Evolutionary conservation across 345 rosid species (phyloP), one percentile per base, ranked within the genome.

Genomic region (Kernera saxatilis): DNA sequence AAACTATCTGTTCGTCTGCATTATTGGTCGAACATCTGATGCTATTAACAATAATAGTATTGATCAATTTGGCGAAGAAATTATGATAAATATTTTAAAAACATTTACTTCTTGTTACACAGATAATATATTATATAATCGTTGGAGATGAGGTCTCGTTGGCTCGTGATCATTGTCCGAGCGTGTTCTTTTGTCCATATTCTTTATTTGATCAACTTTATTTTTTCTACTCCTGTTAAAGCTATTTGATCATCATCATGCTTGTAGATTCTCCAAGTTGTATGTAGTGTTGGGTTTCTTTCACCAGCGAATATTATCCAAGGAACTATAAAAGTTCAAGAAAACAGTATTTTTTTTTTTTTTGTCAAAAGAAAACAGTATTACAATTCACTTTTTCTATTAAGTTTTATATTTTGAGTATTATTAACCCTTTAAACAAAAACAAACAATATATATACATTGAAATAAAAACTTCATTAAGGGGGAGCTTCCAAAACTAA

Each of bases 201-300:
- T 75, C 79, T 75, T 75, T 69, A 75, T 62, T 62, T 69, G 67
- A 68, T 61, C 79, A 45, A 46, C 70, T 75, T 75, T 75, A 51
- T 43, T 61, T 69, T 75, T 68, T 41, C 51, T 60, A 67, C 74
- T 75, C 63, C 52, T 62, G 65, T 69, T 69, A 69, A 75, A 75
- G 70, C 65, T 75, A 75, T 75, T 61, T 51, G 70, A 68, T 60
- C 69, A 69, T 60, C 69, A 69, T 75, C 56, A 75, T 62, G 64
- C 64, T 52, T n/a, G 64, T 58, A 52, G 79, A 75, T 75, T 75
- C 79, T 75, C 79, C 79, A 75, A 69, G 70, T 69, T 75, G 79
- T 75, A 75, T 75, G 74, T 68, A 18, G 74, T 61, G 74, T 68
- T 69, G 65, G 33, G 65, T 75, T 68, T 68, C 79, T 68, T 61